Evolutionary conservation across 257 asterid species (phyloP), one percentile per base, ranked within the genome.

Genomic region (Apocynum venetum): DNA sequence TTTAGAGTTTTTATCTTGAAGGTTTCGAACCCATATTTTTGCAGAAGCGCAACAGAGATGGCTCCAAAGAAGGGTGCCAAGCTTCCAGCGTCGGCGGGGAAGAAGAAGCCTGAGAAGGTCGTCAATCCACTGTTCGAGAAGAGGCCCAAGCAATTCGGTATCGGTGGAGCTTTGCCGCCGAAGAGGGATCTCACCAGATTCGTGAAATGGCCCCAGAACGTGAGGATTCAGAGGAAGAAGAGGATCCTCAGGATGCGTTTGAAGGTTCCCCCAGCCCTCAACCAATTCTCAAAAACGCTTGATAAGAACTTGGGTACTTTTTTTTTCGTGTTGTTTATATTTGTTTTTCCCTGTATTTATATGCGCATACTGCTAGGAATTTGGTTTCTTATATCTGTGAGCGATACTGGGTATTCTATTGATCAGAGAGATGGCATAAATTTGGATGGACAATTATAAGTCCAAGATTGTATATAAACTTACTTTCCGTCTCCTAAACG

Each of bases 151-250:
- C 79, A 79, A 43, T 74, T 79, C 5, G 83, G 83, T n/a, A 79
- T 79, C 3, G 83, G 83, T 19, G 83, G 83, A 40, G 83, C 79
- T 44, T 44, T 79, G 76, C 83, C 83, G 35, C 83, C 83, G 7
- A 79, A 73, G 79, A 79, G n/a, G 75, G 83, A 79, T 55, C 53
- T 79, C 1, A 73, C 79, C 7, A 55, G 82, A 46, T 79, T 73
- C 75, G 65, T 79, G 14, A 79, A 79, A 67, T 79, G 82, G 82
- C 82, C 82, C 4, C 67, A 63, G 35, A 75, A 73, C 4, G 82
- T 79, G 17, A 49, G 70, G 11, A 79, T 79, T 41, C 83, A 79
- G 25, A 79, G 83, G 75, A 79, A 79, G 60, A 79, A 48, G 75
- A 73, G 64, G 71, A 74, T 79, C 43, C 74, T 79, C 41, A 79